Percentiles rank a stretch among this genome's conserved stretches.
phyloP scores from a whole-genome alignment of 2,329 filamentous ascomycete species.

The Hypoxylon sp. region DNA sequence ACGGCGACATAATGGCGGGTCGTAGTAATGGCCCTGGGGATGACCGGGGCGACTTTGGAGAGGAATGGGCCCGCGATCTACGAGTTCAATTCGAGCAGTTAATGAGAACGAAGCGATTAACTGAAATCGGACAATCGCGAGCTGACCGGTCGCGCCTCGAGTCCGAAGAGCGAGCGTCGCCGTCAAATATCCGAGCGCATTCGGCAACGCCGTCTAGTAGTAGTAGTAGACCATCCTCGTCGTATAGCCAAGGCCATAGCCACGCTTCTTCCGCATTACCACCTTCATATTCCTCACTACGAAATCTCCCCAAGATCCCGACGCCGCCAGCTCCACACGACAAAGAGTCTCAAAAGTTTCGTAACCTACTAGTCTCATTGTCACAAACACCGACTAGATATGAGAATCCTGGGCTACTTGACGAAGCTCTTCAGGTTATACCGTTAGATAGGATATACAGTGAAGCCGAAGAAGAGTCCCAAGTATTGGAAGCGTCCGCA shows the following conservation, averaged over 20 bases:
- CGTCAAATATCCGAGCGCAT: constrained; percentile 61
- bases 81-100: constrained; percentile 88
- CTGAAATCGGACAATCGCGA: constrained; percentile 78
- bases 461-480: constrained; percentile 93
- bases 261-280: constrained; percentile 56
- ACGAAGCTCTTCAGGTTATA: constrained; percentile 89
- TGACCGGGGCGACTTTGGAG: constrained; percentile 67
- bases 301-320: constrained; percentile 78
- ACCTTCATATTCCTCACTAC: constrained; percentile 73
- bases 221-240: constrained; percentile 62
- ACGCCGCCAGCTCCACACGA: constrained; percentile 78
- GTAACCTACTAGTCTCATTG: constrained; percentile 85
- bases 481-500: constrained; percentile 88
- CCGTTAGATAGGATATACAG: constrained; percentile 92
- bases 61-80: constrained; percentile 83
- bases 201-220: constrained; percentile 55
- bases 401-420: constrained; percentile 94
- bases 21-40: constrained; percentile 44
- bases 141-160: constrained; percentile 70
- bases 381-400: constrained; percentile 93
- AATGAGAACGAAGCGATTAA: constrained; percentile 88
- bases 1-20: constrained; percentile 48
- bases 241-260: constrained; percentile 47
- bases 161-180: constrained; percentile 70
- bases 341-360: constrained; percentile 78